These are phyloP conservation scores for Ricinus communis DNA, from an alignment of 345 rosid species.

Conservation along the genomic window DNA sequence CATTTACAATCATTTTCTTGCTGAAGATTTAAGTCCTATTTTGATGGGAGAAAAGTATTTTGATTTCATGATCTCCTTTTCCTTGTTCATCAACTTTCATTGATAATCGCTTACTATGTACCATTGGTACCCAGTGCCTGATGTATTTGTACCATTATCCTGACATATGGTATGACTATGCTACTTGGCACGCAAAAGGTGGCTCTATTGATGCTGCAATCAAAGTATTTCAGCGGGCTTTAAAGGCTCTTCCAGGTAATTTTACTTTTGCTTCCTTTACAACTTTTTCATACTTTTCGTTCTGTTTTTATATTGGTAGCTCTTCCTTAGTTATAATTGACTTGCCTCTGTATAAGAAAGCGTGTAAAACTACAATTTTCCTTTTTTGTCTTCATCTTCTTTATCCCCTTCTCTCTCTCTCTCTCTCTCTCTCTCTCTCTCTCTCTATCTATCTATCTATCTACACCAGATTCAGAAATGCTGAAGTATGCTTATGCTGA, in stretches of 20 bases:
- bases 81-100: neutral
- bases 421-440: neutral
- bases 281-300: neutral
- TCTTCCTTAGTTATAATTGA: neutral
- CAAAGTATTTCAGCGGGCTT: conserved; percentile 92
- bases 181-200: conserved; percentile 86
- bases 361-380: neutral
- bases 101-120: conserved; percentile 21
- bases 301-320: conserved; percentile 5
- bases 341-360: neutral
- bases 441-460: neutral
- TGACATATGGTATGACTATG: conserved; percentile 93
- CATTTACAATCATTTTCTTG: neutral
- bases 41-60: neutral
- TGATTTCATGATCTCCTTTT: neutral
- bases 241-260: conserved; percentile 92
- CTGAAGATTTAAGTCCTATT: neutral
- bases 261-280: conserved; percentile 19
- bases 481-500: conserved; percentile 93
- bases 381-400: conserved; percentile 5
- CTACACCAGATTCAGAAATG: conserved; percentile 68
- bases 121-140: conserved; percentile 61
- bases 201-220: conserved; percentile 84
- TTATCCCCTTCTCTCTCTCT: neutral
- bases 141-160: conserved; percentile 96